phyloP scores from a whole-genome alignment of 176 grass and related monocot genomes.

The Zoysia japonica region DNA sequence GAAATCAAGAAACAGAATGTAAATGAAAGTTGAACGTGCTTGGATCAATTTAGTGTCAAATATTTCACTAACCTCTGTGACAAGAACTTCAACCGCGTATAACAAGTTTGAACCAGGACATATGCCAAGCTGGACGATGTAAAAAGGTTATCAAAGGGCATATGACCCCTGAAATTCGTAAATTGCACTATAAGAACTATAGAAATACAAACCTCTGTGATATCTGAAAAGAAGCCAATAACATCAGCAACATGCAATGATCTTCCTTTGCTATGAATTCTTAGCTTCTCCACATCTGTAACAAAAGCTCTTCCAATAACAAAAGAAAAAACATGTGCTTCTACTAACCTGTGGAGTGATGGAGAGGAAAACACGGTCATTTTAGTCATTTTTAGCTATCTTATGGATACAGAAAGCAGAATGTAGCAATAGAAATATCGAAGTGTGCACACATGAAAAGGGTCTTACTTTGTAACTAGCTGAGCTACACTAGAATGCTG shows the following conservation, averaged over 20 bases:
- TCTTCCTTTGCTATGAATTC: slow-evolving; percentile 87
- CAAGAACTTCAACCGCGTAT: slow-evolving; percentile 91
- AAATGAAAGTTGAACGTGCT: slow-evolving; percentile 32
- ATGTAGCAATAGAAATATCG: background rate
- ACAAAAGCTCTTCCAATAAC: slow-evolving; percentile 99
- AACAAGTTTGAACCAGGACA: slow-evolving; percentile 92
- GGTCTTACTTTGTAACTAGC: slow-evolving; percentile 83
- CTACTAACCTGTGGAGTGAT: slow-evolving; percentile 83
- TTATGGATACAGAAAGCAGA: slow-evolving; percentile 10
- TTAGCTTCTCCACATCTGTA: slow-evolving; percentile 96
- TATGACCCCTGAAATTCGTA: slow-evolving; percentile 15
- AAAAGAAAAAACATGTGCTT: slow-evolving; percentile 99
- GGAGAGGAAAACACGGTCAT: slow-evolving; percentile 1
- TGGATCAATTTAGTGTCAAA: slow-evolving; percentile 34
- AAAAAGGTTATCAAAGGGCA: slow-evolving; percentile 33
- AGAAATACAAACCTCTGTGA: slow-evolving; percentile 69
- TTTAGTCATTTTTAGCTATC: slow-evolving; percentile 9
- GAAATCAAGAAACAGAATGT: slow-evolving; percentile 27
- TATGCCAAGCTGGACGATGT: slow-evolving; percentile 73
- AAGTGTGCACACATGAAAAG: slow-evolving; percentile 23
- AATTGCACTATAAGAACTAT: slow-evolving; percentile 22
- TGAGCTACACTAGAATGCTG: slow-evolving; percentile 90
- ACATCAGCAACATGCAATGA: slow-evolving; percentile 75
- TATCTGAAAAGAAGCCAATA: slow-evolving; percentile 85
- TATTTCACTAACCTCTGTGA: slow-evolving; percentile 84